phyloP scores from a whole-genome alignment of 306 rosid species.

The Vigna radiata region DNA sequence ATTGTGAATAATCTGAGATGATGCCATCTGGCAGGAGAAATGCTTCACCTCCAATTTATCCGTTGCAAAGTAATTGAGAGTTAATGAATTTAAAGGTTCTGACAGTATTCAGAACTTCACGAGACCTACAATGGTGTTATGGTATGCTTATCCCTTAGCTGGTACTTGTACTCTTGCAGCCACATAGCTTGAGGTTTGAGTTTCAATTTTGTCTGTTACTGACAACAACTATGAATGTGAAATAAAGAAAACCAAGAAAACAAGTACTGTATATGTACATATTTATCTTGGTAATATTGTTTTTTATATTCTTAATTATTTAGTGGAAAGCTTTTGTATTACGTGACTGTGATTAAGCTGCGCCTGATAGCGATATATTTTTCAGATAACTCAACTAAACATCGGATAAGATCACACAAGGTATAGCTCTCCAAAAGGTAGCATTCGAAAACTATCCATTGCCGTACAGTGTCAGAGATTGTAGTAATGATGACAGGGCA shows the following conservation, averaged over 20 bases:
- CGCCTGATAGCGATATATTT: background rate
- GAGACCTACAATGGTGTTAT: constrained; percentile 11
- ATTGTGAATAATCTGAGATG: constrained; percentile 26
- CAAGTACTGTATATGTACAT: background rate
- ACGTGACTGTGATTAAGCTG: background rate
- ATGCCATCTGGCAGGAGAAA: constrained; percentile 37
- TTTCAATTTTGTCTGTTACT: background rate
- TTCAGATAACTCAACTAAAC: background rate
- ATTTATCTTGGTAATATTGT: background rate
- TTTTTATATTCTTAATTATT: background rate
- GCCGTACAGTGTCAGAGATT: constrained; percentile 1
- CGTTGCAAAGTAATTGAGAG: too few relatives aligned
- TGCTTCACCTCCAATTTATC: background rate
- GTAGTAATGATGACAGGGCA: background rate
- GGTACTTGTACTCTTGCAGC: background rate
- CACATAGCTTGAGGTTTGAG: background rate
- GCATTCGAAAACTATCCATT: background rate
- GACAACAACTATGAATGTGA: background rate
- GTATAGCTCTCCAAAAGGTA: background rate
- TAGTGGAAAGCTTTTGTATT: background rate
- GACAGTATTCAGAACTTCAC: constrained; percentile 25
- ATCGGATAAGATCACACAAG: constrained; percentile 11
- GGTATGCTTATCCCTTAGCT: constrained; percentile 16
- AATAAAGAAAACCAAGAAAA: too few relatives aligned
- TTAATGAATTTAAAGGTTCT: constrained; percentile 9